phyloP scores from a whole-genome alignment of 768 basidiomycete genomes.

The Porpolomopsis calyptriformis region DNA sequence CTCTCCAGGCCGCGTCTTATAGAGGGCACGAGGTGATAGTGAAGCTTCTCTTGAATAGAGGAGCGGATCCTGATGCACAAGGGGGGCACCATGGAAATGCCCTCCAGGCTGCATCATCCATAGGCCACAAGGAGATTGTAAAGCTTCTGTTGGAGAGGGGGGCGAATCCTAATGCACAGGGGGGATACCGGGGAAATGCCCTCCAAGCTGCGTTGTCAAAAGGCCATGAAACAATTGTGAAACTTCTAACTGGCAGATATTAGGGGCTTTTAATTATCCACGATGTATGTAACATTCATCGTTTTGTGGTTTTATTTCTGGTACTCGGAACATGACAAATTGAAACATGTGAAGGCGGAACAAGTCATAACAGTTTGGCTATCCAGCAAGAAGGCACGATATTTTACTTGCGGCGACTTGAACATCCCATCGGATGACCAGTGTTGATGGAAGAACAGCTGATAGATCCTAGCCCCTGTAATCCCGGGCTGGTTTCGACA shows the following conservation, averaged over 20 bases:
- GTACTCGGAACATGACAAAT: no score
- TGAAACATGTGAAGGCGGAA: no score
- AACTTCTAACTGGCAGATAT: neutral
- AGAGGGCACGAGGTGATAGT: neutral
- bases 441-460: no score
- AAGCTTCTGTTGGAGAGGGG: neutral
- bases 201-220: neutral
- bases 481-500: no score
- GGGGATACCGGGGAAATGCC: neutral
- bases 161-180: neutral
- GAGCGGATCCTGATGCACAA: conserved; percentile 21
- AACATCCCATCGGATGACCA: no score
- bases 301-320: no score
- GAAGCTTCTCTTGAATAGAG: neutral
- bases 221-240: neutral
- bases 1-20: neutral
- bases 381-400: no score
- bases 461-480: no score
- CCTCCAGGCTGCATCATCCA: neutral
- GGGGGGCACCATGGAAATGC: neutral
- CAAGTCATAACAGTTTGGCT: no score
- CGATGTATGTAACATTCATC: no score
- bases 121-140: neutral
- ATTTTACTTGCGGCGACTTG: no score
- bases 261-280: no score